Conservation (phyloP, 495 filamentous ascomycete species). For the Parachaetomium inaequale region DNA sequence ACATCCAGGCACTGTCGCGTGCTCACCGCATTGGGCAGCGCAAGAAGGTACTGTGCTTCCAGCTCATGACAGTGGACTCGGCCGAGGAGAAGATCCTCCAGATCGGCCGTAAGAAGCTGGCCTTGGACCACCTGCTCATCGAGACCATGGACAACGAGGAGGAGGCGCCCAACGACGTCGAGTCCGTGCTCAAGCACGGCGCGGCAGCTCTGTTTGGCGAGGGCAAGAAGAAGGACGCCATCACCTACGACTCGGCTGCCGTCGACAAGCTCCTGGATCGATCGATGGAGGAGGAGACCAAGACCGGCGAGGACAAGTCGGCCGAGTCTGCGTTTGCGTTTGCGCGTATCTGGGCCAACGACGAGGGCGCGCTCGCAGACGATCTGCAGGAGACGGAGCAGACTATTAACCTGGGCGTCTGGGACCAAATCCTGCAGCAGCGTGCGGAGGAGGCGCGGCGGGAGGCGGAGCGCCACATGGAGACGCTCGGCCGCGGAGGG, state of each 20-base stretch:
- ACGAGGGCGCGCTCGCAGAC: slow-evolving; percentile 56
- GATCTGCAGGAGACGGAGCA: slow-evolving; percentile 54
- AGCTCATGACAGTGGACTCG: slow-evolving; percentile 81
- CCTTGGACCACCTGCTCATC: slow-evolving; percentile 88
- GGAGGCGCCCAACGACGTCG: slow-evolving; percentile 69
- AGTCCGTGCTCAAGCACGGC: slow-evolving; percentile 85
- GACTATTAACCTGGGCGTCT: slow-evolving; percentile 60
- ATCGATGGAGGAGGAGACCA: slow-evolving; percentile 70
- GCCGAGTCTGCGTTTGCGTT: slow-evolving; percentile 80
- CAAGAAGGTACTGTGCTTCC: slow-evolving; percentile 92
- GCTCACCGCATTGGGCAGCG: slow-evolving; percentile 95
- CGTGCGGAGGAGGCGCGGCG: slow-evolving; percentile 70
- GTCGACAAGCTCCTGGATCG: slow-evolving; percentile 88
- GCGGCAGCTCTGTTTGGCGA: slow-evolving; percentile 82
- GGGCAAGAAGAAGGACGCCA: slow-evolving; percentile 58
- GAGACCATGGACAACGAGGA: slow-evolving; percentile 77
- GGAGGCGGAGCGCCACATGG: slow-evolving; percentile 59
- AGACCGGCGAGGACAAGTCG: slow-evolving; percentile 51
- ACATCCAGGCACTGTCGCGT: slow-evolving; percentile 90
- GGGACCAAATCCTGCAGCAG: slow-evolving; percentile 82
- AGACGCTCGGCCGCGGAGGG: slow-evolving; percentile 80
- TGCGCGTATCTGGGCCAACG: slow-evolving; percentile 89
- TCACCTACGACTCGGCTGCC: slow-evolving; percentile 73
- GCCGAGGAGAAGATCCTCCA: slow-evolving; percentile 96
- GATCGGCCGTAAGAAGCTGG: slow-evolving; percentile 93